phyloP scores from a whole-genome alignment of 2,329 filamentous ascomycete species.

The Alternaria sp. region DNA sequence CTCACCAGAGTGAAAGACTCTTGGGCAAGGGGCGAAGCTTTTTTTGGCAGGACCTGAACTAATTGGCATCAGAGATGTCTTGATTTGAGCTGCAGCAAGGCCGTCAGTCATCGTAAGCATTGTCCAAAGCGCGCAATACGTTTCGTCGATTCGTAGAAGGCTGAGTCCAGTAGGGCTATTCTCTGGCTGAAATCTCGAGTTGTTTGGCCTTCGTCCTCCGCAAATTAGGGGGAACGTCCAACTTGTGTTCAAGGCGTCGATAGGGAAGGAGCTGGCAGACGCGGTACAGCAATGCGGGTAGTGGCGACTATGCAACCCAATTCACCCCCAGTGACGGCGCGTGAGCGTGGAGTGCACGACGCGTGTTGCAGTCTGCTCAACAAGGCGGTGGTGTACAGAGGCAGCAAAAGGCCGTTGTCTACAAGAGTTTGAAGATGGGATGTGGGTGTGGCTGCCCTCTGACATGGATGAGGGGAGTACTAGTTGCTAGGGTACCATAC shows the following conservation, averaged over 20 bases:
- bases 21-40: background rate
- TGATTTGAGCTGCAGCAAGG: background rate
- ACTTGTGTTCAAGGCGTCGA: background rate
- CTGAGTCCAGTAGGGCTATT: background rate
- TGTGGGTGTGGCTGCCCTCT: conserved; percentile 20
- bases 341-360: background rate
- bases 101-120: background rate
- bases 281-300: background rate
- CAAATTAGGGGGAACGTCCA: background rate
- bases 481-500: conserved; percentile 35
- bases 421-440: conserved; percentile 12
- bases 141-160: background rate
- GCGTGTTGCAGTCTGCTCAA: background rate
- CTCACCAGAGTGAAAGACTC: conserved; percentile 8
- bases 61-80: background rate
- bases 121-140: background rate
- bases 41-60: background rate
- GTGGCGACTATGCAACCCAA: conserved; percentile 4
- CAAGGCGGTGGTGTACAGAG: background rate
- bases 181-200: background rate
- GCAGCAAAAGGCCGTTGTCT: conserved; percentile 3
- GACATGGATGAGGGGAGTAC: conserved; percentile 30
- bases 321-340: conserved; percentile 3
- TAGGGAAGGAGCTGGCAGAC: background rate
- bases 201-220: background rate